Evolutionary conservation across 2,329 filamentous ascomycete genomes (phyloP).

Genomic region (Aspergillus caelatus): DNA sequence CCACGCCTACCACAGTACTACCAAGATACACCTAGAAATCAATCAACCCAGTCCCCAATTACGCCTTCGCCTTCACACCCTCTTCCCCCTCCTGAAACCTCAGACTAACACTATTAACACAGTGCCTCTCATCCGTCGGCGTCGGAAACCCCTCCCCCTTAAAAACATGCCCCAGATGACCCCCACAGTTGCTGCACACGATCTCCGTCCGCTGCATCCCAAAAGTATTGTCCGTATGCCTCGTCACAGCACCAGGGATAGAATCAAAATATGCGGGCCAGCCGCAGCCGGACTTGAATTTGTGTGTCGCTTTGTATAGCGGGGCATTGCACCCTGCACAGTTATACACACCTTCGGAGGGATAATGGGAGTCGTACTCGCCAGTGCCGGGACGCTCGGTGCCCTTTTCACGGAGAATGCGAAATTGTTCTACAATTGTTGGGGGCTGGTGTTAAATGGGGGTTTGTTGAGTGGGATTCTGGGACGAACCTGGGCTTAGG

Average conservation of each 20-base stretch:
- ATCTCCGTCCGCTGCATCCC: slow-evolving; percentile 93
- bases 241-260: slow-evolving; percentile 83
- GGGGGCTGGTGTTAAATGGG: neutral
- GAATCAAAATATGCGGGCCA: slow-evolving; percentile 99
- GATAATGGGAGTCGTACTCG: slow-evolving; percentile 84
- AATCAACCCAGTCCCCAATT: neutral
- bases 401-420: slow-evolving; percentile 86
- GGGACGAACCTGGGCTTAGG: slow-evolving; percentile 65
- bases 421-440: slow-evolving; percentile 79
- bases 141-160: slow-evolving; percentile 83
- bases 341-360: slow-evolving; percentile 74
- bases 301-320: slow-evolving; percentile 89
- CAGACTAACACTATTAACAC: slow-evolving; percentile 90
- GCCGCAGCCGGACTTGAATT: slow-evolving; percentile 94
- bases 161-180: slow-evolving; percentile 88
- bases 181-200: slow-evolving; percentile 90
- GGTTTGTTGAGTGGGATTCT: slow-evolving; percentile 41
- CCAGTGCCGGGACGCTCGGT: slow-evolving; percentile 82
- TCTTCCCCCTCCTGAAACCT: slow-evolving; percentile 72
- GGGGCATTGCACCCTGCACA: slow-evolving; percentile 86
- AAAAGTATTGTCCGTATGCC: slow-evolving; percentile 74
- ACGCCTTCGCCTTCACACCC: slow-evolving; percentile 34
- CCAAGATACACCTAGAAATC: neutral
- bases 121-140: slow-evolving; percentile 94
- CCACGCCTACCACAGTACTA: neutral